Percentiles rank a stretch among this genome's conserved stretches.
Conservation (phyloP, 164 flowering plant species). For the Chimonanthus praecox region DNA sequence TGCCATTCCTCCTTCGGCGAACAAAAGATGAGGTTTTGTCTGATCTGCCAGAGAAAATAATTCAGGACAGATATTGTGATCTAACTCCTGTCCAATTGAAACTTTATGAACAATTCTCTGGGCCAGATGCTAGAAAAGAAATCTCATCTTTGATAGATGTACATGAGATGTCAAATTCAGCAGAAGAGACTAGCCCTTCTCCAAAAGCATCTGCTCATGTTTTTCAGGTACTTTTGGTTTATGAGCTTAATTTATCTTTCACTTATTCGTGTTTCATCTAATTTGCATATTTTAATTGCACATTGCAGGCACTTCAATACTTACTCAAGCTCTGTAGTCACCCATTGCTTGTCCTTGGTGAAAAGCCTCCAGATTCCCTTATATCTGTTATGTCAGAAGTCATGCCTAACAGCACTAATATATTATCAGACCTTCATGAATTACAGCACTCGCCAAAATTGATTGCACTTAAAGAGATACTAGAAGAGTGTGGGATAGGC, state of each 20-base stretch:
- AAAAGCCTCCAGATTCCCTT: conserved; percentile 53
- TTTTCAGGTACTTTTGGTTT: conserved; percentile 61
- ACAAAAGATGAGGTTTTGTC: conserved; percentile 96
- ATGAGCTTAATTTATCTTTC: neutral
- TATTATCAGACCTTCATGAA: conserved; percentile 71
- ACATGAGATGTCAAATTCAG: conserved; percentile 39
- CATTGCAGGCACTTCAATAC: conserved; percentile 86
- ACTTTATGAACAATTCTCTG: conserved; percentile 90
- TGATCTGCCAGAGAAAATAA: conserved; percentile 95
- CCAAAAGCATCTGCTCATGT: conserved; percentile 89
- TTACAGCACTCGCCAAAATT: conserved; percentile 89
- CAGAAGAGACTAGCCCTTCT: conserved; percentile 35
- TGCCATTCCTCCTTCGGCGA: conserved; percentile 98
- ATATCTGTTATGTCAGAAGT: conserved; percentile 39
- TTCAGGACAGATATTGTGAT: conserved; percentile 98
- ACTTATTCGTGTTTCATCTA: neutral
- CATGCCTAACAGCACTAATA: conserved; percentile 46
- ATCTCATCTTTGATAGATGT: conserved; percentile 59
- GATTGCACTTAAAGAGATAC: conserved; percentile 91
- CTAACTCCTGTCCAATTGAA: conserved; percentile 81
- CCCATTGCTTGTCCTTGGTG: conserved; percentile 90
- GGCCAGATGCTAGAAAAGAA: conserved; percentile 76
- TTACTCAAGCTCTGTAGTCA: conserved; percentile 98
- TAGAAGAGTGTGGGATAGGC: conserved; percentile 99
- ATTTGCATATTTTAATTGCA: conserved; percentile 4